Evolutionary conservation across 192 early-diverging fungal species (phyloP).

Genomic region (Ramicandelaber brevisporus): DNA sequence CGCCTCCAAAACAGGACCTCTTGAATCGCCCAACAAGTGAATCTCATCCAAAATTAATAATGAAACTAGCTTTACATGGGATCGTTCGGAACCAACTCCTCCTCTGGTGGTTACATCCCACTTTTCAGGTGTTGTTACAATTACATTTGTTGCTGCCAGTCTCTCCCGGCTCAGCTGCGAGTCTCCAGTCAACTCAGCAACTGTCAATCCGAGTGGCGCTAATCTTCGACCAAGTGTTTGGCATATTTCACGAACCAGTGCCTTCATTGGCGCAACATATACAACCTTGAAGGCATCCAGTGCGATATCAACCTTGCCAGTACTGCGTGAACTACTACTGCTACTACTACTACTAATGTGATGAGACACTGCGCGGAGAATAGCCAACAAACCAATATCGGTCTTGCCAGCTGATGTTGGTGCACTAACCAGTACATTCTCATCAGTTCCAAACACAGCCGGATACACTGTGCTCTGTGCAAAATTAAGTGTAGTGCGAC

Average conservation of each 20-base stretch:
- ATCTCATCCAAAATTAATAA: conserved; percentile 95
- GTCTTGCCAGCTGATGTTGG: conserved; percentile 98
- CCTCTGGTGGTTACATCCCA: conserved; percentile 98
- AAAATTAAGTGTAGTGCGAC: conserved; percentile 51
- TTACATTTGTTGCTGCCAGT: conserved; percentile 86
- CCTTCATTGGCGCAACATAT: conserved; percentile 99
- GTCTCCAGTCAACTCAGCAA: conserved; percentile 95
- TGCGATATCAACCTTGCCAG: conserved; percentile 46
- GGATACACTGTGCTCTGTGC: conserved; percentile 77
- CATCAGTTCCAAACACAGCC: conserved; percentile 66
- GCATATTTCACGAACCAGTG: conserved; percentile 94
- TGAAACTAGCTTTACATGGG: conserved; percentile 57
- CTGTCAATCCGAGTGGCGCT: conserved; percentile 49
- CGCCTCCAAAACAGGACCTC: conserved; percentile 87
- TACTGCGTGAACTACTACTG: too few relatives aligned
- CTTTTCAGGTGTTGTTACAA: conserved; percentile 96
- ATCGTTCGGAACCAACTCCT: conserved; percentile 70
- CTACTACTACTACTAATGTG: too few relatives aligned
- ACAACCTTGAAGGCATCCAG: conserved; percentile 86
- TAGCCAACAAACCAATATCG: conserved; percentile 89
- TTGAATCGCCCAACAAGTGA: conserved; percentile 87
- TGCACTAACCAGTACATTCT: conserved; percentile 90
- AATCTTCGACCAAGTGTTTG: conserved; percentile 60
- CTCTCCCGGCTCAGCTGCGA: conserved; percentile 89
- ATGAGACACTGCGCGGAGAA: conserved; percentile 68